These are phyloP conservation scores for Yarrowia sp. DNA, from an alignment of 805 yeast genomes.

Conservation along the genomic window DNA sequence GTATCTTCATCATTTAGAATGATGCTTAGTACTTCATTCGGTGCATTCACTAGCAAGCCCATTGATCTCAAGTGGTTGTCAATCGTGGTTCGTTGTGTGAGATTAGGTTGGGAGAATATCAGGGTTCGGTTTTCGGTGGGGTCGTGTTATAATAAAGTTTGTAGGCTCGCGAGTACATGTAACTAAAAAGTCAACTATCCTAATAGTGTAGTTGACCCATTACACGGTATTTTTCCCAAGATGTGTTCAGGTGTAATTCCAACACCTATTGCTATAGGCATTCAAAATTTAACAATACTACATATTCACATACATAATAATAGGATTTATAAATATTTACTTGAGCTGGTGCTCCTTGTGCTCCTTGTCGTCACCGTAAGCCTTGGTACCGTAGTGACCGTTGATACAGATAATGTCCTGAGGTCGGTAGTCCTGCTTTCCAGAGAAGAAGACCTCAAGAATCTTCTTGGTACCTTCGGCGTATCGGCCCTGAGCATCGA, in stretches of 20 bases:
- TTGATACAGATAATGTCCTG: constrained; percentile 74
- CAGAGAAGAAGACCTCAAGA: constrained; percentile 65
- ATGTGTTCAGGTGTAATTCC: too few species aligned
- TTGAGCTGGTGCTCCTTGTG: constrained; percentile 10
- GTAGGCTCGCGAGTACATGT: too few species aligned
- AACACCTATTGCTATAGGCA: too few species aligned
- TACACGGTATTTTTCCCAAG: too few species aligned
- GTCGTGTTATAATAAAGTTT: too few species aligned
- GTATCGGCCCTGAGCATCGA: constrained; percentile 80
- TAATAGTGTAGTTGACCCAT: too few species aligned
- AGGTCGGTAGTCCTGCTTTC: constrained; percentile 71
- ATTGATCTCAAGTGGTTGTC: not conserved
- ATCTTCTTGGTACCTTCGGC: constrained; percentile 73
- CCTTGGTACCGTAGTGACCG: constrained; percentile 75
- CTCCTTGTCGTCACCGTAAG: constrained; percentile 59
- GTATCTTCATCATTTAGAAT: not conserved
- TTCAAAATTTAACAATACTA: too few species aligned
- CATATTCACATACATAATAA: too few species aligned
- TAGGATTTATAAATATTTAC: not conserved
- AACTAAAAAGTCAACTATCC: too few species aligned
- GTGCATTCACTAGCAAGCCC: not conserved
- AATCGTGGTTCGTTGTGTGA: too few species aligned
- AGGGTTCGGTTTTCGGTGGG: too few species aligned
- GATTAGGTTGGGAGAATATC: too few species aligned
- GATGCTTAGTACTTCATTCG: not conserved